phyloP scores from a whole-genome alignment of 2,329 filamentous ascomycete genomes.

The Fusarium haematococcum region DNA sequence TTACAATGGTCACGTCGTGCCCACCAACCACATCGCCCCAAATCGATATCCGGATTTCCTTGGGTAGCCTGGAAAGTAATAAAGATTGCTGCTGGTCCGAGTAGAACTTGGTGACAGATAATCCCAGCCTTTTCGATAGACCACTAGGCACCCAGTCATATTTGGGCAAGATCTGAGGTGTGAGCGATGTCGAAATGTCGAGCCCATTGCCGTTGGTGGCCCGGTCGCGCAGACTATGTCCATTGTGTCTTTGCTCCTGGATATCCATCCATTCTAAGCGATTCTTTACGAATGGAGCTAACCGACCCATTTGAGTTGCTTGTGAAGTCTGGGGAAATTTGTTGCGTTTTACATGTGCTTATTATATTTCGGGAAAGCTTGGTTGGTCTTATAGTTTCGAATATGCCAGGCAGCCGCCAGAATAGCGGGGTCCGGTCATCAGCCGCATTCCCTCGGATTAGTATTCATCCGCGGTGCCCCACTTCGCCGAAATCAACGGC shows the following conservation, averaged over 20 bases:
- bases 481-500: neutral
- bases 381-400: neutral
- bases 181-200: neutral
- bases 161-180: neutral
- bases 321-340: neutral
- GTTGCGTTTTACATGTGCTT: neutral
- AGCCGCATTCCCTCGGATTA: neutral
- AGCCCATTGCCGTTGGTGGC: neutral
- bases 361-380: neutral
- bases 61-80: neutral
- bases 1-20: neutral
- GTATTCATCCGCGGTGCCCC: neutral
- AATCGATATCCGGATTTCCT: neutral
- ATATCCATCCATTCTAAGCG: neutral
- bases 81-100: neutral
- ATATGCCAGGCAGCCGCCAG: neutral
- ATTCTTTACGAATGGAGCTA: neutral
- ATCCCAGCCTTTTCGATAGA: neutral
- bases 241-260: neutral
- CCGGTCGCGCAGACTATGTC: neutral
- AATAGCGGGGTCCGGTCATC: neutral
- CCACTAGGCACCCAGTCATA: neutral
- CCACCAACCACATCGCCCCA: neutral
- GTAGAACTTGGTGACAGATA: neutral
- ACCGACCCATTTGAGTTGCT: neutral